Evolutionary conservation across 169 alveolate genomes (phyloP), one percentile per base, ranked within the genome.

Genomic region (Neospora caninum): DNA sequence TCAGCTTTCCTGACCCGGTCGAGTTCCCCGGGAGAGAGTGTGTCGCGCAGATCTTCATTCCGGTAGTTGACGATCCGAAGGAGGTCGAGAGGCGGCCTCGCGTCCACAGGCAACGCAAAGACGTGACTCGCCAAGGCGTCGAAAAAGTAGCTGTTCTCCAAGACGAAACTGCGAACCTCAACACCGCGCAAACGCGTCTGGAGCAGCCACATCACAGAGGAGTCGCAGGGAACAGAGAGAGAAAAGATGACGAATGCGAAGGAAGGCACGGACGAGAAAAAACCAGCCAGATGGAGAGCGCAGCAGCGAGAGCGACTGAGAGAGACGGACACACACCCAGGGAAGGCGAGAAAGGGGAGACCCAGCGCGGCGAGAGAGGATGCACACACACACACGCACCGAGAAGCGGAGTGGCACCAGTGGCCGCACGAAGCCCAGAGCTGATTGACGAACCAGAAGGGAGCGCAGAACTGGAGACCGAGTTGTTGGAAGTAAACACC

Each of bases 101-200:
- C 89, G 0, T 18, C 53, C 38, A 1, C 69, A 41, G 89, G 53
- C 41, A 82, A 31, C 36, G 89, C 22, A 22, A 82, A 42, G 16
- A 82, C n/a, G 39, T 82, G 89, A 34, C 41, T 9, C 13, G 38
- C 41, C 39, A 82, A 16, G 18, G 89, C 53, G 69, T 82, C 89
- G 25, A 82, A 82, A 34, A 82, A 82, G 25, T 41, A 43, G 31
- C 41, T 25, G 67, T 82, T 43, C 34, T 82, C 89, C 64, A 82
- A 20, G 31, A 82, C 89, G 38, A 41, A 82, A 29, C 69, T 42
- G 34, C 69, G 53, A 39, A 82, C 41, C 31, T 82, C 89, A 22
- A 82, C 18, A 41, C 89, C 89, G 13, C 89, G 89, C 34, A 82
- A 67, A 25, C 89, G 89, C 2, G 67, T 82, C 89, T 82, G 86